Evolutionary conservation across 371 early-diverging fungal genomes (phyloP).

Genomic region (Mortierella sp.): DNA sequence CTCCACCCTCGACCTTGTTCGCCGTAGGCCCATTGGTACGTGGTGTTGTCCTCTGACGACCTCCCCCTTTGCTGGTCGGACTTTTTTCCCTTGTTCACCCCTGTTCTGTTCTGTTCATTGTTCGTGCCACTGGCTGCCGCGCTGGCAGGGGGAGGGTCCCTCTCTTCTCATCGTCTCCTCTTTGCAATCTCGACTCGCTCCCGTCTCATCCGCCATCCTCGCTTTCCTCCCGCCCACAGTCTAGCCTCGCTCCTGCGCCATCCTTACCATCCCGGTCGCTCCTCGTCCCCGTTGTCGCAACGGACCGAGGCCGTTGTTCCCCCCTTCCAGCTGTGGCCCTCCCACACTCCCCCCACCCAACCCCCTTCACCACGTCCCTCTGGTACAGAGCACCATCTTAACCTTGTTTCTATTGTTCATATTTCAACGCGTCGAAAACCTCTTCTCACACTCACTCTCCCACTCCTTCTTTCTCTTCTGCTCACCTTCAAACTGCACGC

Average conservation of each 20-base stretch:
- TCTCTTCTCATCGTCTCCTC: slow-evolving; percentile 1
- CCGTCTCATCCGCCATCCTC: neutral
- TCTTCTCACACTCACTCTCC: neutral
- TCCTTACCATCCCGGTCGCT: neutral
- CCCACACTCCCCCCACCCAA: neutral
- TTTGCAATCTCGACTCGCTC: neutral
- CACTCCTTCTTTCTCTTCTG: neutral
- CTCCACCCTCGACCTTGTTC: neutral
- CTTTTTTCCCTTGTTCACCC: neutral
- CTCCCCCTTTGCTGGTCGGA: slow-evolving; percentile 5
- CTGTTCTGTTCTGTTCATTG: too few relatives aligned
- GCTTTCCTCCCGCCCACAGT: neutral
- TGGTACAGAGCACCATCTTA: neutral
- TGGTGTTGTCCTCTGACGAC: neutral
- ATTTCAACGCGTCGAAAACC: neutral
- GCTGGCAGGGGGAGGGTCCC: neutral
- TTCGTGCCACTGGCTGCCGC: neutral
- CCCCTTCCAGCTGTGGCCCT: neutral
- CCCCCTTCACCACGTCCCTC: neutral
- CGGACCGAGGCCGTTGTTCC: too few relatives aligned
- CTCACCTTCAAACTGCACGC: neutral
- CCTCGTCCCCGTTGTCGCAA: too few relatives aligned
- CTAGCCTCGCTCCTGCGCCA: neutral
- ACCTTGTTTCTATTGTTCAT: neutral
- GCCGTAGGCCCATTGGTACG: too few relatives aligned